Conservation (phyloP, 345 rosid genomes). For the Isatis tinctoria region DNA sequence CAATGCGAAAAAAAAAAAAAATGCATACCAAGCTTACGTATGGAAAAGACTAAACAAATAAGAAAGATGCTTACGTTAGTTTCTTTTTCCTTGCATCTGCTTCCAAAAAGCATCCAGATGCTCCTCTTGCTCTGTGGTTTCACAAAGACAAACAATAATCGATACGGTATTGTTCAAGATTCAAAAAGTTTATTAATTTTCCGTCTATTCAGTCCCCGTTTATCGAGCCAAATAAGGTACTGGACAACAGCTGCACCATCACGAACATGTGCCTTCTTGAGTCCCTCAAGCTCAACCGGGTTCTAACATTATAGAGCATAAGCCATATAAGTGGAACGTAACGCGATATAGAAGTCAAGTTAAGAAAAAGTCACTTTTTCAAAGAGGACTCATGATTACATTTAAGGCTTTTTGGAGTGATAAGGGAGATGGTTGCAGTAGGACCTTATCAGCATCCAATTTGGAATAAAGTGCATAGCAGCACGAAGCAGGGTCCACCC, state of each 20-base stretch:
- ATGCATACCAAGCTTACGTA: no score
- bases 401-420: no score
- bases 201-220: no score
- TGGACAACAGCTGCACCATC: constrained; percentile 99
- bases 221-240: constrained; percentile 88
- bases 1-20: no score
- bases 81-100: constrained; percentile 46
- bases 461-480: no score
- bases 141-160: neutral
- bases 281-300: constrained; percentile 78
- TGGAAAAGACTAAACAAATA: no score
- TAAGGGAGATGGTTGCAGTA: no score
- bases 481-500: no score
- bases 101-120: constrained; percentile 81
- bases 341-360: neutral
- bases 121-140: constrained; percentile 89
- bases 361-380: neutral
- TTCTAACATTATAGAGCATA: constrained; percentile 41
- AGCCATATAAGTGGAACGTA: neutral
- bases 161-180: neutral
- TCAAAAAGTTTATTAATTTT: neutral
- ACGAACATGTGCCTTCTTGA: constrained; percentile 85
- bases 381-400: no score
- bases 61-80: no score
- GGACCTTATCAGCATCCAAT: no score